Percentiles rank a stretch among this genome's conserved stretches.
These are phyloP conservation scores for Thelonectria discophora DNA, from an alignment of 2,329 filamentous ascomycete genomes.

Conservation along the genomic window DNA sequence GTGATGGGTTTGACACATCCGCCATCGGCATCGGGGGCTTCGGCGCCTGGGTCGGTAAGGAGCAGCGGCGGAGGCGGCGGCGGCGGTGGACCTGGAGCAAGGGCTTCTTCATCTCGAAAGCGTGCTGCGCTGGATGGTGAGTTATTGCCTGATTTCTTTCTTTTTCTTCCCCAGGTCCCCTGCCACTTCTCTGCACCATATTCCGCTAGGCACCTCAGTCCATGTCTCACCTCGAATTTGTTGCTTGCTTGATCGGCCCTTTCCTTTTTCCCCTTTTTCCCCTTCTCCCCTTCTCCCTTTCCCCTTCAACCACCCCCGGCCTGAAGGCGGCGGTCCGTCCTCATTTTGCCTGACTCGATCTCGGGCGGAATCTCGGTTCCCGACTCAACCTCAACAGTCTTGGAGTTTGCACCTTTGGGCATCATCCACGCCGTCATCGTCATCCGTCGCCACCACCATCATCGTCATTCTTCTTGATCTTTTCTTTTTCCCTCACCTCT, in stretches of 20 bases:
- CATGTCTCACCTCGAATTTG: conserved; percentile 15
- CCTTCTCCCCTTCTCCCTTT: conserved; percentile 8
- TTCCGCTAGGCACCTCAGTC: not conserved
- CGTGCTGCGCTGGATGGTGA: conserved; percentile 70
- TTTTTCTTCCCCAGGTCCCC: conserved; percentile 2
- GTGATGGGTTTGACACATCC: conserved; percentile 65
- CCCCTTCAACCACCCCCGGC: conserved; percentile 12
- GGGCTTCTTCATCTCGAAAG: conserved; percentile 56
- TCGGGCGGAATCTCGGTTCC: conserved; percentile 14
- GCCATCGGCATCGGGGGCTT: conserved; percentile 59
- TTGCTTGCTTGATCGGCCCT: conserved; percentile 10
- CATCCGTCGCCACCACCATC: conserved; percentile 4
- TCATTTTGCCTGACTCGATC: conserved; percentile 26
- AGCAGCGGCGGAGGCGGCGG: conserved; percentile 47
- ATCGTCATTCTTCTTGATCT: not conserved
- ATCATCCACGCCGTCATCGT: conserved; percentile 12
- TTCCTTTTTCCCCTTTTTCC: conserved; percentile 14
- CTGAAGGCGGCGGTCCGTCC: conserved; percentile 13
- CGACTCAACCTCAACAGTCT: conserved; percentile 5
- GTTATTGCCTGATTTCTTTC: conserved; percentile 31
- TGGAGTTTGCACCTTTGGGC: not conserved
- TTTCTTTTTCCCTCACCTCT: not conserved
- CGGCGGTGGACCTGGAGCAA: conserved; percentile 26
- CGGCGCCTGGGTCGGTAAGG: conserved; percentile 58
- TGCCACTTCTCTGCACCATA: not conserved